Base-by-base conservation (phyloP, 2,329 filamentous ascomycete genomes). In the Aspergillus novofumigatus region DNA sequence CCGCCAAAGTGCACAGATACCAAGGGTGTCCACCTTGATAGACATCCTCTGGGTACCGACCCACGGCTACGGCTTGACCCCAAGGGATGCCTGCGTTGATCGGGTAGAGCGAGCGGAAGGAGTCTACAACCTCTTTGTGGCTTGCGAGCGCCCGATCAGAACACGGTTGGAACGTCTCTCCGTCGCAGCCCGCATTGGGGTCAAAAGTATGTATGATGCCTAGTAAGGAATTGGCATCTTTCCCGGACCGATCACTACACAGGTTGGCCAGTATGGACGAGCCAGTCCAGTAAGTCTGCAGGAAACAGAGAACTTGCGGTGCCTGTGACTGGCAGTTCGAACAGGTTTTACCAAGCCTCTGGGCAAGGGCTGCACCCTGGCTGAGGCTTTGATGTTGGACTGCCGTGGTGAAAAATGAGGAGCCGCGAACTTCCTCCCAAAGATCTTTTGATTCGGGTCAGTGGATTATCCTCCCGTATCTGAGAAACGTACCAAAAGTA, bases 21-120 rank as follows among this genome's bases (percentile, higher is more conserved):
- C 90, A 93, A 2, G 90, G 89, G 70, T 93, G 91, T 5, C 89
- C 89, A 58, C 84, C 84, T 72, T 86, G 88, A 73, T 92, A 93
- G 14, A 80, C 75, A 65, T 94, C 90, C 71, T 90, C 87, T 0
- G 85, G 74, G 68, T 91, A 91, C 58, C 88, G 79, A 48, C 88
- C 88, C 5, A 88, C 77, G 6, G 84, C 81, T 9, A 85, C 79
- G 7, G 87, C 87, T 17, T 74, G 72, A 21, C 87, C 86, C 32
- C 81, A 72, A 2, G 82, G 65, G 52, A 87, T 84, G 4, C 85
- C 87, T 4, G 76, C 78, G 76, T 94, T 94, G 75, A 94, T 81
- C 8, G 73, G 68, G 68, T 91, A 93, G 55, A 88, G 80, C 1
- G 80, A 74, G 42, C 90, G 86, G 80, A 94, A 92, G 0, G 88